phyloP scores from a whole-genome alignment of 345 rosid species.

The Rhodomyrtus tomentosa region DNA sequence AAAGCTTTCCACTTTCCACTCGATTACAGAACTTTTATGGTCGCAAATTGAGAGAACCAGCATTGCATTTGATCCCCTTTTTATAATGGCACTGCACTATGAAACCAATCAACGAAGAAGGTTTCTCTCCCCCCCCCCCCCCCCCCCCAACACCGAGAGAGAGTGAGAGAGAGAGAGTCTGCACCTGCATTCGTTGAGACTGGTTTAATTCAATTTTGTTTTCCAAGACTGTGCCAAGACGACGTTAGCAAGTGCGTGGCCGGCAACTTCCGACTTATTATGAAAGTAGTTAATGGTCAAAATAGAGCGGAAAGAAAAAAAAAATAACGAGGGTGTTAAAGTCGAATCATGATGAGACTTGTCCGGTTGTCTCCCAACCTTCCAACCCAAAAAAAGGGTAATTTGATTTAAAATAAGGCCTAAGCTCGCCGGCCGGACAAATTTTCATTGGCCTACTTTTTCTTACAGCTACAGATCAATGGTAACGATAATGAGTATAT shows the following conservation, averaged over 20 bases:
- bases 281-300: not conserved
- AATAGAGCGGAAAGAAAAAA: too few species aligned
- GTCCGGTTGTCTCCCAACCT: too few species aligned
- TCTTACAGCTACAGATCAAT: not conserved
- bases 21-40: not conserved
- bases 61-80: not conserved
- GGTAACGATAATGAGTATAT: too few species aligned
- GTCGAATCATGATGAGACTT: too few species aligned
- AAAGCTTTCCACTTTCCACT: not conserved
- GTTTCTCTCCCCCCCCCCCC: not conserved
- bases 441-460: not conserved
- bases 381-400: not conserved
- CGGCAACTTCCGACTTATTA: too few species aligned
- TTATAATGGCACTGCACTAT: not conserved
- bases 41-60: not conserved
- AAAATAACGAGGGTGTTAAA: too few species aligned
- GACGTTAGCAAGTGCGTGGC: not conserved
- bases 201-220: not conserved
- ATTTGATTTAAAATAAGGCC: not conserved
- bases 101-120: not conserved
- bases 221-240: not conserved
- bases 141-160: not conserved
- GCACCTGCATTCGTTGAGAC: not conserved
- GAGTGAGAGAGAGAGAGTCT: not conserved
- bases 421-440: too few species aligned